A percentile compares a stretch with the other conserved stretches of the same genome.
These are phyloP conservation scores for Microthyrium microscopicum DNA, from an alignment of 2,329 filamentous ascomycete genomes.

Conservation along the genomic window DNA sequence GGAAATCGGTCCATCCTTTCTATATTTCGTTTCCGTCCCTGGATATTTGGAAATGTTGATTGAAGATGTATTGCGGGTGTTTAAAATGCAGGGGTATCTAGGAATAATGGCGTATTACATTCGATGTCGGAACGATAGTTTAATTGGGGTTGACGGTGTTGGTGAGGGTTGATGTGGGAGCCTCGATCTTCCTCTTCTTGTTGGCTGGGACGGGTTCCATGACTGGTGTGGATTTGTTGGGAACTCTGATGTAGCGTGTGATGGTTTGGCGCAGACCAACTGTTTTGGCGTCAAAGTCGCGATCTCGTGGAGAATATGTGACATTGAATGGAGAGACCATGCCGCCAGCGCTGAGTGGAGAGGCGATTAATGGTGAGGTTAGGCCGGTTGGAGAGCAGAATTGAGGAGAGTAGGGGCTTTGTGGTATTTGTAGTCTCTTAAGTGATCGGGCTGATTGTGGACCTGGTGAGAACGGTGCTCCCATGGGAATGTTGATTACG, in stretches of 20 bases:
- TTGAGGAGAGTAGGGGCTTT: conserved; percentile 51
- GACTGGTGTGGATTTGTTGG: conserved; percentile 30
- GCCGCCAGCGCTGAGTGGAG: conserved; percentile 47
- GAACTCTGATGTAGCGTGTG: conserved; percentile 88
- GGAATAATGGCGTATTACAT: no score
- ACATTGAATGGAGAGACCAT: conserved; percentile 60
- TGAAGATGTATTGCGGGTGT: no score
- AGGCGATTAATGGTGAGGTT: no score
- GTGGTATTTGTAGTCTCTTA: conserved; percentile 58
- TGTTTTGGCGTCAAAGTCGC: conserved; percentile 45
- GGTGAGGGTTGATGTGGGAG: no score
- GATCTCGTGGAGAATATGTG: conserved; percentile 56
- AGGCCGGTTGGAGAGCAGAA: no score
- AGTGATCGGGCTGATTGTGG: conserved; percentile 42
- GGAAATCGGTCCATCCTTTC: no score
- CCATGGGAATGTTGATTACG: conserved; percentile 23
- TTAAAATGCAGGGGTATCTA: no score
- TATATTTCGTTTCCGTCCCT: no score
- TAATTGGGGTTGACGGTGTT: no score
- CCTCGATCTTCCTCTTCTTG: conserved; percentile 64
- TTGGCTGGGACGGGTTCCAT: conserved; percentile 79
- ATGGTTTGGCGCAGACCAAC: conserved; percentile 74
- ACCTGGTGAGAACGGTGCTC: conserved; percentile 41
- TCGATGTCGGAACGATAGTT: no score
- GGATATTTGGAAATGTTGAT: no score